Base-by-base conservation (phyloP, 2,329 filamentous ascomycete species). In the Talaromyces sp. region DNA sequence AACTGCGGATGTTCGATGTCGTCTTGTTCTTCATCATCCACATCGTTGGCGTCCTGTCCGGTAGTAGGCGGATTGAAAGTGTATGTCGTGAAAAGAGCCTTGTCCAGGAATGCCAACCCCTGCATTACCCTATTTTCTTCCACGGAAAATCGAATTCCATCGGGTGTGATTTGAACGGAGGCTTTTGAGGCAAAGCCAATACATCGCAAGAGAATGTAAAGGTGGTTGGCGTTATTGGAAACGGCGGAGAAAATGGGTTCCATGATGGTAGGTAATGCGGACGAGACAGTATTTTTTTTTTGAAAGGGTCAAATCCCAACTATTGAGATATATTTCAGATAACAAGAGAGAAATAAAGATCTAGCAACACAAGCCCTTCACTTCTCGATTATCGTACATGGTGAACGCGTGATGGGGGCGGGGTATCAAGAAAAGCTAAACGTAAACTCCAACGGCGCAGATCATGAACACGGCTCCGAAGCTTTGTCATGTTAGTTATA, bases 401-500 rank as follows among this genome's bases (percentile, higher is more conserved):
- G 59, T 62, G 49, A 47, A 64, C 63, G 60, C 60, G 60, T 58
- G 62, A 55, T 44, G 57, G 63, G 42, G 44, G 22, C 19, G 44
- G 63, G 65, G 65, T 63, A 63, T 63, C 65, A 64, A 69, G 62
- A 64, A 19, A 64, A 64, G 57, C 79, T 86, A 99, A 77, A 99
- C 92, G 87, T 99, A 98, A 73, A 99, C 95, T 75, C 95, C 95
- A 75, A 95, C 95, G 63, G 93, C 95, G 79, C 95, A 99, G 80
- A 99, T 98, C 89, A 97, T 96, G 80, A 95, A 97, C 53, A 99
- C 92, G 57, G 93, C 89, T 69, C 95, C 95, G 77, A 96, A 90
- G 57, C 93, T 97, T 72, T 44, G 33, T 19, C 17, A 13, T 6
- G 19, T 62, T 42, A 62, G 61, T 47, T 49, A 49, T 25, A 5